Base-by-base conservation (phyloP, 2,329 filamentous ascomycete genomes). In the Bipolaris cookei region DNA sequence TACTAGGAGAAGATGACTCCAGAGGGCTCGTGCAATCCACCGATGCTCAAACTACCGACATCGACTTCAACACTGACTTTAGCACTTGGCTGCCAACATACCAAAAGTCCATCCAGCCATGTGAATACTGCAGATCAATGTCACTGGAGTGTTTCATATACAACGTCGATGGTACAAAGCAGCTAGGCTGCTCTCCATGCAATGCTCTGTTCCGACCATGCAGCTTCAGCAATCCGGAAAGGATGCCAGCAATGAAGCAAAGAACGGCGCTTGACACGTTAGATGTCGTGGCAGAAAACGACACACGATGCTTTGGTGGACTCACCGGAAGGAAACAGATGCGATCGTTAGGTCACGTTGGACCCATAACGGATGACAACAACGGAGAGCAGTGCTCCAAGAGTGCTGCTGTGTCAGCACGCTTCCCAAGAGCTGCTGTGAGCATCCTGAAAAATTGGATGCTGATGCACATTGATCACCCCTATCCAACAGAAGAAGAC, bases 401-500 rank as follows among this genome's bases (percentile, higher is more conserved):
- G 64, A 76, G 67, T 64, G 76, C 72, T 43, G 59, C 76, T 64
- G 62, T 69, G 20, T 71, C 69, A 42, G 64, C 68, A 52, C 65
- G 88, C 46, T 93, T 97, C 76, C 91, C 92, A 4, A 82, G 90
- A 61, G 88, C 92, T 65, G 91, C 91, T 0, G 85, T 95, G 60
- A 90, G 89, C 66, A 85, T 92, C 38, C 78, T 97, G 48, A 94
- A 94, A 77, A 88, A 88, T 66, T 97, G 93, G 93, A 83, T 96
- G 30, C 85, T 88, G 0, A 88, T 87, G 6, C 92, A 97, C 72
- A 86, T 85, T 68, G 84, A 90, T 50, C 90, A 96, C 67, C 93
- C 92, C 0, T 97, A 97, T 72, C 92, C 93, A 4, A 93, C 87
- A 32, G 92, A 96, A 41, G 88, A 92, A 56, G 91, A 97, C 72